phyloP scores from a whole-genome alignment of 2,329 filamentous ascomycete genomes.

The Aspergillus nomiae region DNA sequence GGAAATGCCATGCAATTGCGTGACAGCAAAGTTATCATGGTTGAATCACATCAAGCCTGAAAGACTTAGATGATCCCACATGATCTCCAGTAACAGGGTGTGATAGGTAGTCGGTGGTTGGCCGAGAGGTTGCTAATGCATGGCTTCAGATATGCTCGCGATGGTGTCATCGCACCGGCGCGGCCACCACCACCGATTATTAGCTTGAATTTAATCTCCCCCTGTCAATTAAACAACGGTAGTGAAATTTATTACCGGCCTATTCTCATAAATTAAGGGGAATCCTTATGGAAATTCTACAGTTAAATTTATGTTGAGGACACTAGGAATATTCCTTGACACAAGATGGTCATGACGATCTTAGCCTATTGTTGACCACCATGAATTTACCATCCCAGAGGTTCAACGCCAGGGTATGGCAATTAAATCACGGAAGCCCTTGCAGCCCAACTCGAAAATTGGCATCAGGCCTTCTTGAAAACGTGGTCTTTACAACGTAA shows the following conservation, averaged over 20 bases:
- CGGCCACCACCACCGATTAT: constrained; percentile 29
- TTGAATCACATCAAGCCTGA: not conserved
- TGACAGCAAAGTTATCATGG: not conserved
- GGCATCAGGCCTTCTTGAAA: too few species aligned
- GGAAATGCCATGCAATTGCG: constrained; percentile 5
- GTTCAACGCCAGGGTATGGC: too few species aligned
- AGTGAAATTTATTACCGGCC: not conserved
- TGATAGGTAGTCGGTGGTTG: constrained; percentile 1
- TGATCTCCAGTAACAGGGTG: not conserved
- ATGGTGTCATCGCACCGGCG: constrained; percentile 1
- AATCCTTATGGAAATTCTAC: not conserved
- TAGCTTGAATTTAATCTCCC: not conserved
- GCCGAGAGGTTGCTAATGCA: not conserved
- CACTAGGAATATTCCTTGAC: not conserved
- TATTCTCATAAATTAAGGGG: not conserved
- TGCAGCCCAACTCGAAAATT: too few species aligned
- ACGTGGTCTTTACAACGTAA: too few species aligned
- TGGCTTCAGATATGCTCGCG: constrained; percentile 5
- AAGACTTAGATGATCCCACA: not conserved
- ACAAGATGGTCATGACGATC: too few species aligned
- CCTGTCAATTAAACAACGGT: not conserved
- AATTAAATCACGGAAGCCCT: too few species aligned
- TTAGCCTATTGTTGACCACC: too few species aligned
- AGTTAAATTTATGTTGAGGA: not conserved
- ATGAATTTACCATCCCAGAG: too few species aligned